Percentiles rank a stretch among this genome's conserved stretches.
Evolutionary conservation across 2,329 filamentous ascomycete genomes (phyloP).

Genomic region (Claviceps sp.): DNA sequence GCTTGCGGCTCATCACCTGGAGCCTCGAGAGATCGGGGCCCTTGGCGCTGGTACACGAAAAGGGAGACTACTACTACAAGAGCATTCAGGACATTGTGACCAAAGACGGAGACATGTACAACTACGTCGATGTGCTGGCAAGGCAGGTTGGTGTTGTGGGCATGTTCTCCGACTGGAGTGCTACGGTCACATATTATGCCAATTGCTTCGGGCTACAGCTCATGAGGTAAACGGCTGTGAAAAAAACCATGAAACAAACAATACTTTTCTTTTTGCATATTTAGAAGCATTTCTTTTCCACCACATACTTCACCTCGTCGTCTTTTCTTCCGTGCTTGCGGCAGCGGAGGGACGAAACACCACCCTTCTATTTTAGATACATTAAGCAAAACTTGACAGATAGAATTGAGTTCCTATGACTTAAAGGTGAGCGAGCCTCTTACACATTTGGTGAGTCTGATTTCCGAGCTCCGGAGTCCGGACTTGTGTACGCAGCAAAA

Average conservation of each 20-base stretch:
- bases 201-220: slow-evolving; percentile 43
- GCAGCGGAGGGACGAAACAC: too few species aligned
- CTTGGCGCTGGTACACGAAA: slow-evolving; percentile 32
- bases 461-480: too few species aligned
- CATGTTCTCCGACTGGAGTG: slow-evolving; percentile 58
- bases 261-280: neutral
- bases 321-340: too few species aligned
- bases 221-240: neutral
- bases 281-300: too few species aligned
- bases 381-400: too few species aligned
- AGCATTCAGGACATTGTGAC: slow-evolving; percentile 39
- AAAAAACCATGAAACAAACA: neutral
- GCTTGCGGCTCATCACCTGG: slow-evolving; percentile 55
- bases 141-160: slow-evolving; percentile 45
- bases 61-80: slow-evolving; percentile 42
- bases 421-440: too few species aligned
- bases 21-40: slow-evolving; percentile 53
- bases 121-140: slow-evolving; percentile 50
- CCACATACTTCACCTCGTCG: too few species aligned
- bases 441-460: too few species aligned
- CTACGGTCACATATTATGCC: slow-evolving; percentile 56
- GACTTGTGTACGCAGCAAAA: too few species aligned
- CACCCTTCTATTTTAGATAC: too few species aligned
- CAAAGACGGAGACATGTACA: slow-evolving; percentile 54
- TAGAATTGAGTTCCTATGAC: too few species aligned